phyloP scores from a whole-genome alignment of 768 basidiomycete genomes.

The Rhodotorula sphaerocarpa region DNA sequence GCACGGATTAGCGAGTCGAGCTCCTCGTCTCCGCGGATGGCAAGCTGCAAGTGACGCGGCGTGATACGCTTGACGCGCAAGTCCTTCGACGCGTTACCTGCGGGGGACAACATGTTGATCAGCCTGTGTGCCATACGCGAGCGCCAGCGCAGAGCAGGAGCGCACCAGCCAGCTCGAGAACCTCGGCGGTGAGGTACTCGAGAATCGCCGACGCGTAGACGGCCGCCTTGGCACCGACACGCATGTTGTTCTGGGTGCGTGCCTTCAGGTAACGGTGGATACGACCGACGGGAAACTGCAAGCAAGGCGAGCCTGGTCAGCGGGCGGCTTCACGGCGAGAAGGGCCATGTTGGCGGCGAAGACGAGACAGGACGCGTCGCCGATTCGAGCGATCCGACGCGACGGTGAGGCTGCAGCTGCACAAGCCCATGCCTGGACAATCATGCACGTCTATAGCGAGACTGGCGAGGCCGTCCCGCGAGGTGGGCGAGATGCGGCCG shows the following conservation, averaged over 20 bases:
- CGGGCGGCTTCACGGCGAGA: no score
- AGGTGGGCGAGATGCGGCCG: no score
- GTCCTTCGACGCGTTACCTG: constrained; percentile 95
- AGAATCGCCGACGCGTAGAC: constrained; percentile 94
- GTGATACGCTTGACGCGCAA: constrained; percentile 95
- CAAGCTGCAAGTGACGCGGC: constrained; percentile 87
- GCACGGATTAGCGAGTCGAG: constrained; percentile 90
- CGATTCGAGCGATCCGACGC: neutral
- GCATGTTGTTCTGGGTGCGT: constrained; percentile 83
- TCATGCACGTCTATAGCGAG: no score
- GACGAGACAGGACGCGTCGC: no score
- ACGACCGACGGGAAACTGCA: constrained; percentile 90
- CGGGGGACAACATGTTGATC: no score
- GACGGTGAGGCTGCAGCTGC: neutral
- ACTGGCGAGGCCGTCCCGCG: no score
- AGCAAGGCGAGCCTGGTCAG: neutral
- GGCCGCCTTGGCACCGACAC: constrained; percentile 94
- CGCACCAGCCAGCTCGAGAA: constrained; percentile 87
- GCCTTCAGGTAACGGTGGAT: constrained; percentile 91
- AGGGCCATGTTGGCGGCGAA: no score
- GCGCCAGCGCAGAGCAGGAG: no score
- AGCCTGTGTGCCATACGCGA: no score
- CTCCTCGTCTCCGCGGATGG: constrained; percentile 94
- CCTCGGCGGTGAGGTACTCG: constrained; percentile 93
- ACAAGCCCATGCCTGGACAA: no score